Conservation (phyloP, 805 yeast species). For the Jamesozyma spencerorum region DNA sequence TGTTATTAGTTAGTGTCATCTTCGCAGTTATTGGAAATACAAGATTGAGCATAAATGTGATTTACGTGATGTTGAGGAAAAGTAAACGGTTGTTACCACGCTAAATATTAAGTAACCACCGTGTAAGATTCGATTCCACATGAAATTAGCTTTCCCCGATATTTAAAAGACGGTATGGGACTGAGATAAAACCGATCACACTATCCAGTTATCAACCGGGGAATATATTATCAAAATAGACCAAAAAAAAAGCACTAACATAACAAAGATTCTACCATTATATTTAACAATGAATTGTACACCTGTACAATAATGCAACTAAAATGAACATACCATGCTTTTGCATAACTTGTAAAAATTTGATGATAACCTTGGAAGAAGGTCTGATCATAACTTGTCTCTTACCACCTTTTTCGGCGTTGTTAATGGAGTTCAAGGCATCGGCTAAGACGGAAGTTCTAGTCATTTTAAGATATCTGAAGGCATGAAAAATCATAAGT, state of each 20-base stretch:
- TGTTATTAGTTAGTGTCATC: not conserved
- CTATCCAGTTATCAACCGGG: conserved; percentile 99
- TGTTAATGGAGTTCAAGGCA: conserved; percentile 95
- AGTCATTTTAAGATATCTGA: conserved; percentile 53
- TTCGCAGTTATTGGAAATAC: too few relatives aligned
- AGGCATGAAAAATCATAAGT: not conserved
- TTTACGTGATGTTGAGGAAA: conserved; percentile 47
- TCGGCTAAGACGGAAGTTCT: conserved; percentile 97
- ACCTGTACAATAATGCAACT: not conserved
- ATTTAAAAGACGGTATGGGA: conserved; percentile 97
- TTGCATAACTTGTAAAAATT: conserved; percentile 93
- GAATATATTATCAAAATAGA: conserved; percentile 1
- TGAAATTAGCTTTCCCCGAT: conserved; percentile 66
- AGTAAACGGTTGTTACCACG: conserved; percentile 48
- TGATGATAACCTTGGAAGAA: conserved; percentile 93
- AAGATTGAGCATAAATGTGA: too few relatives aligned
- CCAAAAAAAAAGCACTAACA: not conserved
- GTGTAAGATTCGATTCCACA: conserved; percentile 62
- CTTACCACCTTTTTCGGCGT: conserved; percentile 98
- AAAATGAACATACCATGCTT: conserved; percentile 58
- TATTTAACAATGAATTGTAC: not conserved
- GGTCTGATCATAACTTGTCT: conserved; percentile 98
- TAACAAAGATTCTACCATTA: not conserved
- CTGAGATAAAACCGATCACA: conserved; percentile 54
- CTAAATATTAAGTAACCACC: conserved; percentile 21